These are phyloP conservation scores for Chaetomiaceae sp. DNA, from an alignment of 2,329 filamentous ascomycete genomes.

Conservation along the genomic window DNA sequence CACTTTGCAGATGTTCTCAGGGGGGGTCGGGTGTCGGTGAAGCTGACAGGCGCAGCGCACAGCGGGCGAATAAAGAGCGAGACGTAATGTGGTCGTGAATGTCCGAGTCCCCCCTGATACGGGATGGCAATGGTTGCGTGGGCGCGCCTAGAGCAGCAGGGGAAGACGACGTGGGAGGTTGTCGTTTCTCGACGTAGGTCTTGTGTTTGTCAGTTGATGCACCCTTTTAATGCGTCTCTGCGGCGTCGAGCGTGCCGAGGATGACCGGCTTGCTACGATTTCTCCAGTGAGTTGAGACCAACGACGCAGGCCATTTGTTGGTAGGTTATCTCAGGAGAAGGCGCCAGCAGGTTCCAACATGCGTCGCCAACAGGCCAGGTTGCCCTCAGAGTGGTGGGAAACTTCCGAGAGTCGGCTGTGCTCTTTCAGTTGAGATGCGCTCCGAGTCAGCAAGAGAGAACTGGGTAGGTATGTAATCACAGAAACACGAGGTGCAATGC, in stretches of 20 bases:
- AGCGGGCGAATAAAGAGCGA: neutral
- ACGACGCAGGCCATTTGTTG: neutral
- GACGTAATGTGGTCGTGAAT: neutral
- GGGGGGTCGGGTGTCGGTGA: conserved; percentile 10
- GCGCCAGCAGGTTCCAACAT: neutral
- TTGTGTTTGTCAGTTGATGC: conserved; percentile 9
- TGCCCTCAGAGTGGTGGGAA: no score
- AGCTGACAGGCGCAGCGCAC: conserved; percentile 3
- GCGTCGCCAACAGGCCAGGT: no score
- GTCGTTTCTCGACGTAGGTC: neutral
- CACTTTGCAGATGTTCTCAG: conserved; percentile 11
- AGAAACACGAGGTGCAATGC: no score
- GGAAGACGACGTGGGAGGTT: neutral
- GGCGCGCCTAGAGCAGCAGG: no score
- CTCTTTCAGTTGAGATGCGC: no score
- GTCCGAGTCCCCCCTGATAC: neutral
- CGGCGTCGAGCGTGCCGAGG: conserved; percentile 14
- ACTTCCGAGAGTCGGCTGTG: no score
- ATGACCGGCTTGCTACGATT: conserved; percentile 1
- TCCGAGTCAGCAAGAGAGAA: no score
- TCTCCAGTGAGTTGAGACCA: neutral
- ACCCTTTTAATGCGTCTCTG: conserved; percentile 8
- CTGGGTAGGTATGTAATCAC: no score
- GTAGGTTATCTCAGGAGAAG: neutral
- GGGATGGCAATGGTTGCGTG: no score